Base-by-base conservation (phyloP, 306 rosid genomes). In the Canavalia ensiformis region DNA sequence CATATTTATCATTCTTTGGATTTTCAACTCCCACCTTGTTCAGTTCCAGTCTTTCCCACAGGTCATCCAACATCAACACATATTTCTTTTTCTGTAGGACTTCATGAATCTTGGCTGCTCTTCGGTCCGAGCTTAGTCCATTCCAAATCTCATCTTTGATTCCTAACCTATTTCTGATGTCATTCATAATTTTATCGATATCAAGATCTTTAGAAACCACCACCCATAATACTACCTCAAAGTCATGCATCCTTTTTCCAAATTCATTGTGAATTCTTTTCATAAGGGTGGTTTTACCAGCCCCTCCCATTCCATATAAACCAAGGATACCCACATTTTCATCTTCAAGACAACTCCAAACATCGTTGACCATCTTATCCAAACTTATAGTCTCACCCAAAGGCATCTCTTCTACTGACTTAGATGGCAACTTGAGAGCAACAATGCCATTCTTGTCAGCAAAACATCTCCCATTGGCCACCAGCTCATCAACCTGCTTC, bases 261-360 rank as follows among this genome's bases (percentile, higher is more conserved):
- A 75, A 45, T n/a, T 77, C 81, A 45, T 37, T 67, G 4, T 47
- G 42, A 58, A 82, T 59, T 76, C 47, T 76, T n/a, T 29, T 50
- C 25, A 76, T 7, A 30, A 76, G 72, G 2, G 82, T 82, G 1
- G 86, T 76, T 47, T 82, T 82, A 0, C 86, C 82, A 0, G 1
- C 42, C 0, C 86, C 78, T 1, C 78, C 86, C 58, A 85, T 88
- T 12, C 88, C 88, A n/a, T 75, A 79, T 8, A 87, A 4, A 0
- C 85, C 87, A 29, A 87, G 64, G 5, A 42, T 50, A 4, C 87
- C 57, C 25, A 75, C 70, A 4, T n/a, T 59, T 0, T 75, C 77
- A 75, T 56, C 65, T 57, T 72, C 34, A 37, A 86, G 11, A 10
- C 42, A 37, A 18, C 31, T 68, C 84, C 85, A 57, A 0, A 70